A percentile compares a stretch with the other conserved stretches of the same genome.
Evolutionary conservation across 1,284 basidiomycete genomes (phyloP).

Genomic region (Cystobasidium pallidum): DNA sequence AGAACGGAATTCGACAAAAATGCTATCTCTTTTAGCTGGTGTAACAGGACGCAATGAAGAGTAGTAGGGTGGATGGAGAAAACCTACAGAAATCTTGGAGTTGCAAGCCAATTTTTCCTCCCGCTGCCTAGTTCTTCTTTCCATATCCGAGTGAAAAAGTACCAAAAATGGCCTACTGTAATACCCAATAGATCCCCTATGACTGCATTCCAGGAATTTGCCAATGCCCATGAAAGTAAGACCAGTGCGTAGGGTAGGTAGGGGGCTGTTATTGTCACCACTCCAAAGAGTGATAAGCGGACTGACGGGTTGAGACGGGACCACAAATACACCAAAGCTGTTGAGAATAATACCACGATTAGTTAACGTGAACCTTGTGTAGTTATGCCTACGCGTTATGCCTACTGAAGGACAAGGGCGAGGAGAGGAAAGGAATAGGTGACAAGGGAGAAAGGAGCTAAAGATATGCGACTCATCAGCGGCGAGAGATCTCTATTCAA

Average conservation of each 20-base stretch:
- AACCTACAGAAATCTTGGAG: conserved; percentile 77
- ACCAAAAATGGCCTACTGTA: conserved; percentile 84
- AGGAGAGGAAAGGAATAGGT: conserved; percentile 86
- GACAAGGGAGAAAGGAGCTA: conserved; percentile 80
- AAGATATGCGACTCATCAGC: conserved; percentile 18
- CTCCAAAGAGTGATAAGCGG: conserved; percentile 91
- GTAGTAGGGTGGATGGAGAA: not conserved
- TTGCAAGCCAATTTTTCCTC: conserved; percentile 71
- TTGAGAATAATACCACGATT: too few species aligned
- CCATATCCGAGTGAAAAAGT: conserved; percentile 95
- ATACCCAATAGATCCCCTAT: conserved; percentile 65
- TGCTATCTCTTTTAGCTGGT: too few species aligned
- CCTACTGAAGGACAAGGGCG: conserved; percentile 73
- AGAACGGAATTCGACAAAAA: too few species aligned
- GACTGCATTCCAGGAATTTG: conserved; percentile 78
- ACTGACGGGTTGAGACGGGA: conserved; percentile 88
- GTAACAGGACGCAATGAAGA: too few species aligned
- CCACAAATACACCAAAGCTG: conserved; percentile 91
- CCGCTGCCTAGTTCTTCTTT: conserved; percentile 84
- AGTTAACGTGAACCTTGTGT: too few species aligned
- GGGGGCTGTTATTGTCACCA: conserved; percentile 91
- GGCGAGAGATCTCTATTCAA: too few species aligned
- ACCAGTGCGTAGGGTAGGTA: conserved; percentile 91
- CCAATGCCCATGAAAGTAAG: conserved; percentile 82
- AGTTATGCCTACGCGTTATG: conserved; percentile 49